Base-by-base conservation (phyloP, 2,329 filamentous ascomycete species). In the Neonectria neomacrospora region DNA sequence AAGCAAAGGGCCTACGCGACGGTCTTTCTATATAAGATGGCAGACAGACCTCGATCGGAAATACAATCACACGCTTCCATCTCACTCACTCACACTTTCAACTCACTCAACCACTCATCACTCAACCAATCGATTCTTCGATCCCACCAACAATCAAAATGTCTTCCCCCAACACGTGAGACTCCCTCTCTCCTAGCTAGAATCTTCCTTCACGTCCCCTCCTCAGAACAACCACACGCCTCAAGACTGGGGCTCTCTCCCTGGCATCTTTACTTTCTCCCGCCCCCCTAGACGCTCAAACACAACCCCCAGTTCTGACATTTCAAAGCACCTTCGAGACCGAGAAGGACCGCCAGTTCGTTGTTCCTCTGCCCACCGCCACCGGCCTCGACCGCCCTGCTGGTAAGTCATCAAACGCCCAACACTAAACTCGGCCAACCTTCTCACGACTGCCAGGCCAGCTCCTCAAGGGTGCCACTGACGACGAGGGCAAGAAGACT, bases 401-500 rank as follows among this genome's bases (percentile, higher is more conserved):
- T 56, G 71, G 71, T 73, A 65, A 53, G 69, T 26, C 18, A 5
- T 3, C 22, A 12, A 28, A 9, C 34, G 3, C 14, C 14, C n/a
- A 3, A 2, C 48, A 8, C 14, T 8, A 30, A 48, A 6, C 14
- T 47, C 16, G 16, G 10, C 14, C 11, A 45, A 9, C 32, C n/a
- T 30, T 11, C 62, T 68, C 18, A 72, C 60, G 41, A 26, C 2
- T 14, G 14, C 5, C 55, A 85, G 84, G 85, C 58, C 79, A 82
- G 67, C 82, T 89, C 37, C 82, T 89, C 66, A 84, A 83, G 75
- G 86, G 86, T 7, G 81, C 86, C 12, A 82, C 83, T 26, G 85
- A 88, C 63, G 83, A 85, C 34, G 78, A 88, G 56, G 86, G 87
- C 65, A 84, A 86, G 70, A 79, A 85, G 61, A 89, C 86, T 76